These are phyloP conservation scores for Clitoria ternatea DNA, from an alignment of 306 rosid genomes.

Conservation along the genomic window DNA sequence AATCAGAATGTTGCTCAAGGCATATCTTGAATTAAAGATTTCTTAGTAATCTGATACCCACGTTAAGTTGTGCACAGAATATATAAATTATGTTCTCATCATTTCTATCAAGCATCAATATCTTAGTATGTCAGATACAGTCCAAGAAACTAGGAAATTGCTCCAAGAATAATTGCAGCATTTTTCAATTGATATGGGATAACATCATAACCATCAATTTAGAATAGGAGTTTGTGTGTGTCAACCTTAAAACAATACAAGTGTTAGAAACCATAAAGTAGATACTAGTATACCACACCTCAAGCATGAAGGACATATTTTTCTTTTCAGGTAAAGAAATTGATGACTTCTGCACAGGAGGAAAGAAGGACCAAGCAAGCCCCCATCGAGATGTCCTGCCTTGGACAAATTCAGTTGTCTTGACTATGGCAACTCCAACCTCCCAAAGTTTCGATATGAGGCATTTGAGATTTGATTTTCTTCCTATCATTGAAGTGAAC, in stretches of 20 bases:
- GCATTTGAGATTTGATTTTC: slow-evolving; percentile 51
- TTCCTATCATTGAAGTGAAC: slow-evolving; percentile 85
- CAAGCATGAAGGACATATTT: slow-evolving; percentile 64
- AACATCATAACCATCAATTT: not conserved
- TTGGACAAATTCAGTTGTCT: slow-evolving; percentile 91
- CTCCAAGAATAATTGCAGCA: not conserved
- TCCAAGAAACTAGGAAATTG: not conserved
- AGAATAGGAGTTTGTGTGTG: not conserved
- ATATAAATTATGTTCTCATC: not conserved
- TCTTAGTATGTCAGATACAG: not conserved
- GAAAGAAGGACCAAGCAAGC: slow-evolving; percentile 87
- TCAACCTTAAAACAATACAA: not conserved
- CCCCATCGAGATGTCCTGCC: slow-evolving; percentile 88
- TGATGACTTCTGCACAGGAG: slow-evolving; percentile 47
- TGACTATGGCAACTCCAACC: slow-evolving; percentile 74
- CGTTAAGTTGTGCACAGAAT: not conserved
- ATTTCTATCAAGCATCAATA: not conserved
- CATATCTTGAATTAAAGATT: not conserved
- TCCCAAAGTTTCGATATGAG: slow-evolving; percentile 69
- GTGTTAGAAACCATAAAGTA: slow-evolving; percentile 6
- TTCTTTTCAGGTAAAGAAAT: slow-evolving; percentile 46
- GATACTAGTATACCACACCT: slow-evolving; percentile 27
- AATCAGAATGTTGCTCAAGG: not conserved
- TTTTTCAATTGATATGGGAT: not conserved
- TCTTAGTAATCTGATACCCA: not conserved